Evolutionary conservation across 495 filamentous ascomycete species (phyloP).

Genomic region (Talaromyces stipitatus): DNA sequence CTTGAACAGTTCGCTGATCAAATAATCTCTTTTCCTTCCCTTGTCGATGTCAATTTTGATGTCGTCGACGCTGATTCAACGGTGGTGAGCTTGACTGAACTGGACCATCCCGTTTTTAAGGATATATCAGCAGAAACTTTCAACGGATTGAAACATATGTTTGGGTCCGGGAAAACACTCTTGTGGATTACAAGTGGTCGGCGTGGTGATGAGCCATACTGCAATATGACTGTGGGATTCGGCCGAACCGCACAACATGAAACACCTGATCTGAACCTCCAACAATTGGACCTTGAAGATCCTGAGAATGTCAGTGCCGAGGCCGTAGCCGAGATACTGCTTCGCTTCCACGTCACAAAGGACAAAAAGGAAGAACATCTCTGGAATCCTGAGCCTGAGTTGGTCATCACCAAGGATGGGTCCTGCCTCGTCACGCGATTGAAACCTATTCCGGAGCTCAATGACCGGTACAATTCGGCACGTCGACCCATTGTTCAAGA

Average conservation of each 20-base stretch:
- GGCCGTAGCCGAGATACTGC: background rate
- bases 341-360: background rate
- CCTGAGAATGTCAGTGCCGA: background rate
- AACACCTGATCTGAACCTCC: conserved; percentile 14
- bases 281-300: conserved; percentile 17
- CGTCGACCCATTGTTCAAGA: background rate
- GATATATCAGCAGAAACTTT: conserved; percentile 16
- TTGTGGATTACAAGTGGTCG: conserved; percentile 29
- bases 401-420: background rate
- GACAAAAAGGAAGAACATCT: conserved; percentile 8
- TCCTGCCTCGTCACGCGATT: background rate
- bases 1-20: background rate
- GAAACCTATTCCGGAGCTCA: background rate
- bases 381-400: conserved; percentile 7
- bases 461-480: background rate
- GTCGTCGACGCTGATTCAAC: background rate
- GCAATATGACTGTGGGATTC: conserved; percentile 27
- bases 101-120: conserved; percentile 35
- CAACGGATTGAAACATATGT: conserved; percentile 14
- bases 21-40: background rate
- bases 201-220: conserved; percentile 16
- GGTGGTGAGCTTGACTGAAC: conserved; percentile 32
- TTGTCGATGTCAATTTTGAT: background rate
- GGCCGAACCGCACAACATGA: conserved; percentile 18
- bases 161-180: conserved; percentile 17